Conservation (phyloP, 129 eudicot species). For the Centaurea solstitialis region DNA sequence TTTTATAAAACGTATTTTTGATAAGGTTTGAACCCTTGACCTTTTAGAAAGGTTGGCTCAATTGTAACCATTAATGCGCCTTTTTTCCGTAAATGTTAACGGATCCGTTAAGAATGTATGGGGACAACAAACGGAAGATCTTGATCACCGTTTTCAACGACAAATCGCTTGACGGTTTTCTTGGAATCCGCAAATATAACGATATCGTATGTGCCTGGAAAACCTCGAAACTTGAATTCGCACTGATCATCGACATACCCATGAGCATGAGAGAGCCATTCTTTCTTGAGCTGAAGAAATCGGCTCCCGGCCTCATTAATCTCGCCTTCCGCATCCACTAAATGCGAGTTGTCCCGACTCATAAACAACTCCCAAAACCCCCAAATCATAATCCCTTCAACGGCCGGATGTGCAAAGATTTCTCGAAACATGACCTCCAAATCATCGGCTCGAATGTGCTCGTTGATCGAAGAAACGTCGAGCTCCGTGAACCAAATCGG, state of each 20-base stretch:
- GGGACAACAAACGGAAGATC: conserved; percentile 51
- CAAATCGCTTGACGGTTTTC: conserved; percentile 61
- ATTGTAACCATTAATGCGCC: neutral
- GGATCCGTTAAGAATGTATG: conserved; percentile 36
- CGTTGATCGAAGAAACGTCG: conserved; percentile 76
- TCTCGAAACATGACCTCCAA: conserved; percentile 89
- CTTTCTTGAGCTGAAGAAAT: conserved; percentile 65
- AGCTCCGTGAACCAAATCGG: conserved; percentile 97
- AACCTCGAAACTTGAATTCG: conserved; percentile 70
- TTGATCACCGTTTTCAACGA: conserved; percentile 63
- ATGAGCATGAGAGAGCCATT: conserved; percentile 73
- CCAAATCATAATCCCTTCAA: conserved; percentile 94
- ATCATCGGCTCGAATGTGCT: conserved; percentile 83
- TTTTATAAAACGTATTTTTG: neutral
- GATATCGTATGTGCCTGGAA: conserved; percentile 68
- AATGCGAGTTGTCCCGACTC: conserved; percentile 77
- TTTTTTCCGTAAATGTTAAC: neutral
- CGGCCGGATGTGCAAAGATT: conserved; percentile 90
- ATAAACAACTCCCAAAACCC: conserved; percentile 97
- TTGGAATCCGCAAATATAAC: conserved; percentile 26
- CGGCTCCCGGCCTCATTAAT: conserved; percentile 78
- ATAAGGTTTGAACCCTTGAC: neutral
- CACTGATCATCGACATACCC: conserved; percentile 66
- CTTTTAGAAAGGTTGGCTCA: neutral
- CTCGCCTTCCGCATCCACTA: conserved; percentile 92